Percentiles rank a stretch among this genome's conserved stretches.
Evolutionary conservation across 129 eudicot genomes (phyloP).

Genomic region (Escallonia rubra): DNA sequence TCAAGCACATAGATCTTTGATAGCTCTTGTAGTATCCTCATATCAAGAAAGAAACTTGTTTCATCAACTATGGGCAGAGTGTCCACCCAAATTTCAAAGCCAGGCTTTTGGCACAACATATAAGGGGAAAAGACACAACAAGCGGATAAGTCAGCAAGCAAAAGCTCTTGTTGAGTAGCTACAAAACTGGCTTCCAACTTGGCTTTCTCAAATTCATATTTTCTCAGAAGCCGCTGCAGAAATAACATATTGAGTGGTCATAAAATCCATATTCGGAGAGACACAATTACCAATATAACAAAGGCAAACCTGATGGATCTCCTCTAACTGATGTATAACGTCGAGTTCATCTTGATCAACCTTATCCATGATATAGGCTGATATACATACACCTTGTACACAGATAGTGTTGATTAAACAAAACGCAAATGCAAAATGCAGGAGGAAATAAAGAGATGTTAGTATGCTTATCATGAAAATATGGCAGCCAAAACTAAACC

Average conservation of each 20-base stretch:
- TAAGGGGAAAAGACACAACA: constrained; percentile 60
- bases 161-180: constrained; percentile 22
- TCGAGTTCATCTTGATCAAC: constrained; percentile 28
- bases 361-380: constrained; percentile 41
- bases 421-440: background rate
- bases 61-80: constrained; percentile 54
- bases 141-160: constrained; percentile 18
- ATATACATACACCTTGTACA: constrained; percentile 67
- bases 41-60: constrained; percentile 61
- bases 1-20: constrained; percentile 38
- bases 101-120: constrained; percentile 37
- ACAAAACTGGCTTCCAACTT: constrained; percentile 30
- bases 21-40: constrained; percentile 59
- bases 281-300: background rate
- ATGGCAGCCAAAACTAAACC: no score
- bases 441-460: constrained; percentile 3
- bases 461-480: background rate
- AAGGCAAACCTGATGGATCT: constrained; percentile 61
- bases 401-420: constrained; percentile 9
- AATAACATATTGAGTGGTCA: constrained; percentile 1
- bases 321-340: constrained; percentile 54
- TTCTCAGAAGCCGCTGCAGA: constrained; percentile 50
- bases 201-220: constrained; percentile 48
- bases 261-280: no score
- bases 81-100: constrained; percentile 58